Percentiles rank a stretch among this genome's conserved stretches.
phyloP scores from a whole-genome alignment of 805 yeast genomes.

The Zygoascus ofunaensis region DNA sequence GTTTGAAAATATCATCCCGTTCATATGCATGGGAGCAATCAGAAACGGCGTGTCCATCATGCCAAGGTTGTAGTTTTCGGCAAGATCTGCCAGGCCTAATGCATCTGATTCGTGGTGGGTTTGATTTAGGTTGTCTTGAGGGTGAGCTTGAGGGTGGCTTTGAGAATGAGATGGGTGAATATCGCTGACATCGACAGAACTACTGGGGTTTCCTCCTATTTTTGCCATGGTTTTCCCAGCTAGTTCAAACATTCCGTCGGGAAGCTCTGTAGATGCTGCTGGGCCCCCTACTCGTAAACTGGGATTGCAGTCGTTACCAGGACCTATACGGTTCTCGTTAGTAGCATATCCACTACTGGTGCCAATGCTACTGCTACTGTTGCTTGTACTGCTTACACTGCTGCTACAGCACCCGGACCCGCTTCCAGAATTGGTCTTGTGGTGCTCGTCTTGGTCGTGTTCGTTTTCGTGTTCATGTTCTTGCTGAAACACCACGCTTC shows the following conservation, averaged over 20 bases:
- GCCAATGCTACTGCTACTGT: conserved; percentile 1
- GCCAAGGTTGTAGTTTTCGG: neutral
- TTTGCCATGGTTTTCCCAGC: neutral
- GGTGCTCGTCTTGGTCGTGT: neutral
- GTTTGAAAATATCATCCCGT: conserved; percentile 16
- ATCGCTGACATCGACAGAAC: too few relatives aligned
- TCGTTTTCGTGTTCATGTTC: neutral
- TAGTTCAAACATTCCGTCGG: neutral
- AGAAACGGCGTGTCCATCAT: conserved; percentile 18
- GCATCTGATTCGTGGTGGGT: neutral
- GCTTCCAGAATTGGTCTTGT: neutral
- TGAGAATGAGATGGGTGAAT: too few relatives aligned
- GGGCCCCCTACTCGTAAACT: too few relatives aligned
- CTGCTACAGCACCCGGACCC: neutral
- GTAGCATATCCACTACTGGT: neutral
- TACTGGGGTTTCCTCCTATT: neutral
- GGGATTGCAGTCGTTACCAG: too few relatives aligned
- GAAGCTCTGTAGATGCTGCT: too few relatives aligned
- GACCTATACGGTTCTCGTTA: neutral
- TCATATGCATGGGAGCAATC: conserved; percentile 29
- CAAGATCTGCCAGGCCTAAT: neutral
- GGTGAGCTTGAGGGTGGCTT: too few relatives aligned
- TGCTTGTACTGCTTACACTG: neutral
- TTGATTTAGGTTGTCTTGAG: neutral
- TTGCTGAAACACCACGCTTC: conserved; percentile 9